Conservation (phyloP, 345 rosid genomes). For the Erysimum cheiranthoides region DNA sequence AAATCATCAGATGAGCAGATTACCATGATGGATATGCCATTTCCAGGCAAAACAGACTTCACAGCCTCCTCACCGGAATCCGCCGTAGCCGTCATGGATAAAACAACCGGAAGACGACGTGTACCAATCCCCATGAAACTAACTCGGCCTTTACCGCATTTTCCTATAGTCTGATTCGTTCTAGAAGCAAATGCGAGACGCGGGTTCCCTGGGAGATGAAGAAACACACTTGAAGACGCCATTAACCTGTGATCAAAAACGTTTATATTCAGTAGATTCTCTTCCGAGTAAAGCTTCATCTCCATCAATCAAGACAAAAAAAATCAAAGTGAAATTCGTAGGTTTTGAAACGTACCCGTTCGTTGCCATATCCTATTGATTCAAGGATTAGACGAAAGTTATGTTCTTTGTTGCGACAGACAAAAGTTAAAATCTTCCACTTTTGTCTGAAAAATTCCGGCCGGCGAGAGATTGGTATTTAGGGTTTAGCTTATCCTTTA, state of each 20-base stretch:
- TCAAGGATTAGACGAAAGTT: conserved; percentile 18
- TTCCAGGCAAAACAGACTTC: conserved; percentile 43
- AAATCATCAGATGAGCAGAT: not conserved
- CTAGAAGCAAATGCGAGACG: conserved; percentile 40
- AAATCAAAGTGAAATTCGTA: not conserved
- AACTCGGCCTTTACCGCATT: conserved; percentile 24
- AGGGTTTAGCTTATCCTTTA: conserved; percentile 32
- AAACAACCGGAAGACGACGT: conserved; percentile 35
- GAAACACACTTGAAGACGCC: conserved; percentile 44
- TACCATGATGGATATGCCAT: conserved; percentile 58
- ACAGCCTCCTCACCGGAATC: conserved; percentile 32
- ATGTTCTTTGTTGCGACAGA: conserved; percentile 6
- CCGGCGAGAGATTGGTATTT: conserved; percentile 35
- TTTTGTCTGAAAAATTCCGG: conserved; percentile 28
- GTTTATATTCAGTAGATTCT: not conserved
- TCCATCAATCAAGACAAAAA: conserved; percentile 5
- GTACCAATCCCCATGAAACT: conserved; percentile 19
- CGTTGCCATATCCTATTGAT: conserved; percentile 34
- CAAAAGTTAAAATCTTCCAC: not conserved
- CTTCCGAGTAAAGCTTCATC: not conserved
- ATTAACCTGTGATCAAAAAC: conserved; percentile 39
- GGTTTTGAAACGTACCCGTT: conserved; percentile 37
- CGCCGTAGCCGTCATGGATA: conserved; percentile 49
- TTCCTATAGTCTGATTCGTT: conserved; percentile 24
- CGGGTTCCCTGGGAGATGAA: conserved; percentile 9